Evolutionary conservation across 2,329 filamentous ascomycete genomes (phyloP), one percentile per base, ranked within the genome.

Genomic region (Fusarium secorum): DNA sequence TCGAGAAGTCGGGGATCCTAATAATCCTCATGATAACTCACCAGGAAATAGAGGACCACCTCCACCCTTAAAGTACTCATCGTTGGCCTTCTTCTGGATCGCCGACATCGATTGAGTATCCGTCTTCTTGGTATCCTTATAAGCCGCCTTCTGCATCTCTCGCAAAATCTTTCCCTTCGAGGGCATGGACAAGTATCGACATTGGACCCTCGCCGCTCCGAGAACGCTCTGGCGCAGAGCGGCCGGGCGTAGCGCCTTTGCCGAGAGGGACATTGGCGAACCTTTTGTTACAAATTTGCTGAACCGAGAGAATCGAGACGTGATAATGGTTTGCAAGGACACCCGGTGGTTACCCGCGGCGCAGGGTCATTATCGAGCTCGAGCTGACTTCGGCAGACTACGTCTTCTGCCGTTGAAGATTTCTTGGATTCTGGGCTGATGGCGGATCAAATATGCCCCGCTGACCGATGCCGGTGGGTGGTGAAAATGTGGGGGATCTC

Each of bases 21-120:
- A 22, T 11, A 39, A 24, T 32, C 45, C 15, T 28, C 53, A 55
- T 39, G 24, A 22, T 39, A 20, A 79, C 79, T 70, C 35, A 76
- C 75, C 78, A 60, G 79, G 79, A 58, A 81, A 79, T n/a, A 81
- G 63, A 53, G 78, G 79, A 1, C 78, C 79, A 20, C 75, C 76
- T 10, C 78, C 79, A 17, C 76, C 68, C 54, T 72, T 75, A n/a
- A 80, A 80, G 39, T 79, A 79, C 48, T 80, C 78, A 38, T 72
- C 64, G 36, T 79, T 77, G 26, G 79, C 76, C 55, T 51, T 60
- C 68, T 74, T 78, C 42, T 81, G 77, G 46, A 79, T 73, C 22
- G 72, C 62, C 56, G 77, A 76, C 74, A 80, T 79, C 55, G 71
- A 78, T 59, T 76, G 70, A 32, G 59, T 65, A n/a, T 72, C 73